These are phyloP conservation scores for Myrica gale DNA, from an alignment of 306 rosid species.

Conservation along the genomic window DNA sequence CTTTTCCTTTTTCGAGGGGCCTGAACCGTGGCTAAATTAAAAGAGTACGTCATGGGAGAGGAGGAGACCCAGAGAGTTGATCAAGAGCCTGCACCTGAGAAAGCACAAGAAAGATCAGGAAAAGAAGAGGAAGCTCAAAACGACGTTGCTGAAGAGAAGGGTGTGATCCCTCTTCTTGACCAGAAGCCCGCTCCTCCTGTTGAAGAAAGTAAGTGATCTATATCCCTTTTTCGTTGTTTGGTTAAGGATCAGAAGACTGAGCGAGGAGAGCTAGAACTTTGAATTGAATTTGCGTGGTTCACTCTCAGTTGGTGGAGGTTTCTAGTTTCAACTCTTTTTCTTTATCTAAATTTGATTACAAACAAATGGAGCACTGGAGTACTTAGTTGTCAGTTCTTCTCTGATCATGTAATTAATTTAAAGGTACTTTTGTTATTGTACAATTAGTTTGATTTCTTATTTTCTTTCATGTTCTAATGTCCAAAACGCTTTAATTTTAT, in stretches of 20 bases:
- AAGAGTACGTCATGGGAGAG: slow-evolving; percentile 51
- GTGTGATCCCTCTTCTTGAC: slow-evolving; percentile 18
- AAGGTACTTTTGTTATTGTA: not conserved
- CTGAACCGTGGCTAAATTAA: slow-evolving; percentile 36
- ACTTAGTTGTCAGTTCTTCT: not conserved
- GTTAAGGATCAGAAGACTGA: not conserved
- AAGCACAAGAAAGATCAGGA: not conserved
- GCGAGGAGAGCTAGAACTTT: not conserved
- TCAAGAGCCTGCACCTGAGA: slow-evolving; percentile 13
- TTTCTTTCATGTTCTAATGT: not conserved
- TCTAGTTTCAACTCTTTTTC: not conserved
- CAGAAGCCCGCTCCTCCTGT: slow-evolving; percentile 25
- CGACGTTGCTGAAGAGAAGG: slow-evolving; percentile 27
- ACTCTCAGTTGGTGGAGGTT: not conserved
- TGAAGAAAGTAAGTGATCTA: slow-evolving; percentile 36
- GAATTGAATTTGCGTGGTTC: not conserved
- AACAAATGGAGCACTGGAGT: not conserved
- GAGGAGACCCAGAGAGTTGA: slow-evolving; percentile 37
- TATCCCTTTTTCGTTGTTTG: slow-evolving; percentile 3
- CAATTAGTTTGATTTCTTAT: not conserved
- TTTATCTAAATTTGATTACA: not conserved
- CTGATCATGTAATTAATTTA: not conserved
- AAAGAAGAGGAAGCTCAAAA: slow-evolving; percentile 22
- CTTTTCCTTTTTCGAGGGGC: not conserved
- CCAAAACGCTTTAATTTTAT: not conserved